These are phyloP conservation scores for Stachybotrys elegans DNA, from an alignment of 2,329 filamentous ascomycete species.

Conservation along the genomic window DNA sequence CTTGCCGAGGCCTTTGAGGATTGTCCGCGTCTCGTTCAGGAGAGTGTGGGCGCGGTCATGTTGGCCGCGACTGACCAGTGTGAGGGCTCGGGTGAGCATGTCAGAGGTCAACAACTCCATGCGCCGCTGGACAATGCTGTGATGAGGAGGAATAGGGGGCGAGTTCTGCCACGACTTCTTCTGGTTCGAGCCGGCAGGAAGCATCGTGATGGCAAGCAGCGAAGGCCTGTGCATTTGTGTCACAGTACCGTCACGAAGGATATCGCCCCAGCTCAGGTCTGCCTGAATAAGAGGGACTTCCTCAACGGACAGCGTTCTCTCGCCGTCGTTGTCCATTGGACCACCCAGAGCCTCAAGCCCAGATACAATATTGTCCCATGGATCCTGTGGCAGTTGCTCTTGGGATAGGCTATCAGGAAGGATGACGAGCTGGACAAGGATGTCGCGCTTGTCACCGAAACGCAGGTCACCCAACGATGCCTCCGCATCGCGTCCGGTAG, in stretches of 20 bases:
- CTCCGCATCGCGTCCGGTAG: conserved; percentile 90
- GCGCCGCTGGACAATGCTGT: conserved; percentile 87
- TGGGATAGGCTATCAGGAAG: conserved; percentile 76
- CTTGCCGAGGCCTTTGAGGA: conserved; percentile 92
- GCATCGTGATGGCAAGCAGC: conserved; percentile 90
- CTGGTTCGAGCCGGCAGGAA: conserved; percentile 61
- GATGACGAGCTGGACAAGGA: conserved; percentile 91
- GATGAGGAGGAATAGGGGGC: conserved; percentile 90
- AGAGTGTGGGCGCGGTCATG: conserved; percentile 92
- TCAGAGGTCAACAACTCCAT: conserved; percentile 98
- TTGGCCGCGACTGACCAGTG: conserved; percentile 83
- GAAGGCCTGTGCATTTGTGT: conserved; percentile 86
- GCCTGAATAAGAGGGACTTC: conserved; percentile 94
- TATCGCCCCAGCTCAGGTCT: conserved; percentile 88
- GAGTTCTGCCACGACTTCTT: conserved; percentile 61
- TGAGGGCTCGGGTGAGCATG: conserved; percentile 91
- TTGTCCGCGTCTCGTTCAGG: conserved; percentile 87
- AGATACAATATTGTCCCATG: conserved; percentile 96
- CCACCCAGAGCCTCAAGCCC: conserved; percentile 90
- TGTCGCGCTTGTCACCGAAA: conserved; percentile 91
- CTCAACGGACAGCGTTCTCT: conserved; percentile 79
- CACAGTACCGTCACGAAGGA: conserved; percentile 80
- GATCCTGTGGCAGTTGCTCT: conserved; percentile 84
- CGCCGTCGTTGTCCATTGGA: conserved; percentile 78
- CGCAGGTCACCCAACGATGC: conserved; percentile 85